A percentile compares a stretch with the other conserved stretches of the same genome.
phyloP scores from a whole-genome alignment of 306 rosid species.

The Vigna trinervia region DNA sequence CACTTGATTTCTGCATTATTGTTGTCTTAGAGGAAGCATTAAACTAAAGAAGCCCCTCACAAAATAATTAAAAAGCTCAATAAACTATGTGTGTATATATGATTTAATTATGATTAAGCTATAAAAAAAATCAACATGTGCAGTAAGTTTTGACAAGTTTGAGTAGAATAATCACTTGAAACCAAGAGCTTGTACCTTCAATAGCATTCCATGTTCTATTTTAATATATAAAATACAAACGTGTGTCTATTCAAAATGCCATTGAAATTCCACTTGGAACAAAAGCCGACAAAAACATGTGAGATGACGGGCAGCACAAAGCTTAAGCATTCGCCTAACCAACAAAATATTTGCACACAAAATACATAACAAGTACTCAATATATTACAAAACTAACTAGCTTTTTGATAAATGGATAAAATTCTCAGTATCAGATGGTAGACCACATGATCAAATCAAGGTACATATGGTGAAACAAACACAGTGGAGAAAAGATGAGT shows the following conservation, averaged over 20 bases:
- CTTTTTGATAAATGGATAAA: constrained; percentile 52
- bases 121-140: constrained; percentile 35
- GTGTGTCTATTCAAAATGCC: constrained; percentile 36
- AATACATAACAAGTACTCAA: not conserved
- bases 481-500: constrained; percentile 34
- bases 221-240: constrained; percentile 33
- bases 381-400: constrained; percentile 30
- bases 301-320: constrained; percentile 60
- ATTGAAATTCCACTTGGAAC: constrained; percentile 44
- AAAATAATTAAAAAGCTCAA: constrained; percentile 35
- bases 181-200: constrained; percentile 40
- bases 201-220: constrained; percentile 24
- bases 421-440: constrained; percentile 52
- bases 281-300: constrained; percentile 65
- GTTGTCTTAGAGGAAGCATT: constrained; percentile 42
- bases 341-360: constrained; percentile 41
- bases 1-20: constrained; percentile 40
- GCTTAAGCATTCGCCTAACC: constrained; percentile 60
- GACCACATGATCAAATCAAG: constrained; percentile 58
- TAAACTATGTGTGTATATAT: constrained; percentile 6
- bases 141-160: constrained; percentile 39
- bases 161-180: constrained; percentile 35
- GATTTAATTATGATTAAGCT: not conserved
- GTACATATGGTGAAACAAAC: constrained; percentile 46
- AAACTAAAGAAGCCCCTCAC: constrained; percentile 9